Conservation (phyloP, 495 filamentous ascomycete species). For the Thermothielavioides terrestris region DNA sequence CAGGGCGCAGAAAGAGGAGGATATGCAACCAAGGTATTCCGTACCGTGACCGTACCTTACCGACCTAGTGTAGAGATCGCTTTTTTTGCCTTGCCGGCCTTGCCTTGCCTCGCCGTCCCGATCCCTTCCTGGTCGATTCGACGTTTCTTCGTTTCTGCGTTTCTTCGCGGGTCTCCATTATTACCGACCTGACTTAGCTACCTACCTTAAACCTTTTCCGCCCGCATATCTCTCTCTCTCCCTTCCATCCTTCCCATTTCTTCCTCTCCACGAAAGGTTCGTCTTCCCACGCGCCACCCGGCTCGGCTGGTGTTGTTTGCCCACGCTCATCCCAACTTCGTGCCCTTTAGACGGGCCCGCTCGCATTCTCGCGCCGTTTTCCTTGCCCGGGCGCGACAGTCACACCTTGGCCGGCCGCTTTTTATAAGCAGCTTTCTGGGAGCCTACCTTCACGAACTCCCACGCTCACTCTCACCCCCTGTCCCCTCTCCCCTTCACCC, state of each 20-base stretch:
- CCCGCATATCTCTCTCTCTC: conserved; percentile 24
- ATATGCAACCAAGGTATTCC: too few relatives aligned
- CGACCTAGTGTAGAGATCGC: too few relatives aligned
- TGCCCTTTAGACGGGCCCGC: neutral
- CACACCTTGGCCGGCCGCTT: too few relatives aligned
- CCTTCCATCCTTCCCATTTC: conserved; percentile 18
- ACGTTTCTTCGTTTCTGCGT: conserved; percentile 24
- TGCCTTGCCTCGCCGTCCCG: too few relatives aligned
- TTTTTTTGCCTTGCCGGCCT: conserved; percentile 12
- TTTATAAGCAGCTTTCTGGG: conserved; percentile 8
- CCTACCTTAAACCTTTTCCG: conserved; percentile 16
- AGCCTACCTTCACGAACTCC: conserved; percentile 2
- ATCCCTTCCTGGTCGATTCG: too few relatives aligned
- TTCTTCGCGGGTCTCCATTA: conserved; percentile 30
- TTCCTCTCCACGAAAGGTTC: conserved; percentile 11
- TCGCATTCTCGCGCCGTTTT: neutral
- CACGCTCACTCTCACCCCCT: conserved; percentile 7
- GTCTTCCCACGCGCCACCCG: conserved; percentile 16
- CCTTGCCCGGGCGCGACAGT: neutral
- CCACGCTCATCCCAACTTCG: conserved; percentile 1
- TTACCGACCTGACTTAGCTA: too few relatives aligned
- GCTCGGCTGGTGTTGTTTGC: conserved; percentile 13
- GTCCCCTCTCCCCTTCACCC: neutral
- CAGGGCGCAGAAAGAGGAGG: neutral
- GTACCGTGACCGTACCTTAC: conserved; percentile 16